phyloP scores from a whole-genome alignment of 176 grass and related monocot species.

The Juncus inflexus region DNA sequence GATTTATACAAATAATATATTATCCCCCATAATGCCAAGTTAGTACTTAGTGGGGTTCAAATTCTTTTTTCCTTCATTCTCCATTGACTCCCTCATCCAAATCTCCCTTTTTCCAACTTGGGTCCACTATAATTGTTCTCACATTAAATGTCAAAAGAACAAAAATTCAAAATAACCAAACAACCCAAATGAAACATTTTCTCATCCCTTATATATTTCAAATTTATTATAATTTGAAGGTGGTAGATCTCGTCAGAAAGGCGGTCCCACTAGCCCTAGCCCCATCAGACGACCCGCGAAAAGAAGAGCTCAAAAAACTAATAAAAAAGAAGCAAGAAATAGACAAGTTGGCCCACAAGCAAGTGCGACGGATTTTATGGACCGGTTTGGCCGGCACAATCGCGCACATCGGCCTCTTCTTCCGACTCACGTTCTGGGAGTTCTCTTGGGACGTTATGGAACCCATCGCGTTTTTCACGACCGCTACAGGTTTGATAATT shows the following conservation, averaged over 20 bases:
- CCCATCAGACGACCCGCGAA: constrained; percentile 63
- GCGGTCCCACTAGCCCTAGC: constrained; percentile 67
- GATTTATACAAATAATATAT: too few relatives aligned
- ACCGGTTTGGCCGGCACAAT: constrained; percentile 70
- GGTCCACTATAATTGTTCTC: too few relatives aligned
- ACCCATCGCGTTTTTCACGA: constrained; percentile 88
- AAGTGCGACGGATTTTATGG: constrained; percentile 84
- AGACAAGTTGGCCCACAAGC: constrained; percentile 77
- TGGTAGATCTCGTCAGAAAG: constrained; percentile 80
- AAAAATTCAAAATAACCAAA: too few relatives aligned
- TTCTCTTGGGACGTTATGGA: constrained; percentile 99
- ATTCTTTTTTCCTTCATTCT: background rate
- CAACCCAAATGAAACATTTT: background rate
- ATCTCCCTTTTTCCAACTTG: too few relatives aligned
- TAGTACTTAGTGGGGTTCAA: background rate
- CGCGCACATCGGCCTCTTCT: constrained; percentile 75
- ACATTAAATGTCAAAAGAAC: too few relatives aligned
- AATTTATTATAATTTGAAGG: constrained; percentile 29
- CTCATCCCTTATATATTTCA: background rate
- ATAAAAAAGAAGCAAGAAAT: constrained; percentile 67
- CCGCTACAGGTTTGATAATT: constrained; percentile 35
- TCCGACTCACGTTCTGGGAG: constrained; percentile 98
- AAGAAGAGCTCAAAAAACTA: constrained; percentile 75
- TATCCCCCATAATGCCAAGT: too few relatives aligned
- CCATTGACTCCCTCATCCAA: too few relatives aligned